Evolutionary conservation across 768 basidiomycete genomes (phyloP).

Genomic region (Phylloporus sp.): DNA sequence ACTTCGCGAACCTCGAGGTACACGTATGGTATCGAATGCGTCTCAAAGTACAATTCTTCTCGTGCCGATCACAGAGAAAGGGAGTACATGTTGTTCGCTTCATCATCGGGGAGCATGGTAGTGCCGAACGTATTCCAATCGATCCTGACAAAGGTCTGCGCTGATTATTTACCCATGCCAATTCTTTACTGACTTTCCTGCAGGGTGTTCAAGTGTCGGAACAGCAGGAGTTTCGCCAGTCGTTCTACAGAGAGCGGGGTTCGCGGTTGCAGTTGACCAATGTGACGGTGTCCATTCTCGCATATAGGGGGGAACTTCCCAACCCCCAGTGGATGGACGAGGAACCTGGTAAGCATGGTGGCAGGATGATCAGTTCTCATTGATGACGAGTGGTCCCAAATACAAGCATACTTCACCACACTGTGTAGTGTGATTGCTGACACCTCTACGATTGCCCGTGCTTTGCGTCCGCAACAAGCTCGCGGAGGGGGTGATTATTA

Average conservation of each 20-base stretch:
- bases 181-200: background rate
- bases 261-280: background rate
- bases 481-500: constrained; percentile 14
- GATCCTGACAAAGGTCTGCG: constrained; percentile 32
- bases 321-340: constrained; percentile 13
- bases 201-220: constrained; percentile 18
- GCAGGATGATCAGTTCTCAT: too few species aligned
- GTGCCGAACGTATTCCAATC: constrained; percentile 34
- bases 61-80: constrained; percentile 37
- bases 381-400: background rate
- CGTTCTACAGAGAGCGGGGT: background rate
- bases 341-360: constrained; percentile 6
- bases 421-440: constrained; percentile 13
- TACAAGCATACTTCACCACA: constrained; percentile 3
- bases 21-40: constrained; percentile 35
- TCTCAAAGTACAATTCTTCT: constrained; percentile 20
- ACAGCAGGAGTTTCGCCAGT: constrained; percentile 16
- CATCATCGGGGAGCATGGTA: constrained; percentile 23
- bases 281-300: constrained; percentile 3
- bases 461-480: background rate
- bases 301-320: constrained; percentile 10
- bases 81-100: constrained; percentile 12
- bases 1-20: constrained; percentile 38
- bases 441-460: constrained; percentile 1
- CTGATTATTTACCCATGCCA: accelerated